These are phyloP conservation scores for Trypanosoma rangeli DNA, from an alignment of 208 protist species.

Conservation along the genomic window DNA sequence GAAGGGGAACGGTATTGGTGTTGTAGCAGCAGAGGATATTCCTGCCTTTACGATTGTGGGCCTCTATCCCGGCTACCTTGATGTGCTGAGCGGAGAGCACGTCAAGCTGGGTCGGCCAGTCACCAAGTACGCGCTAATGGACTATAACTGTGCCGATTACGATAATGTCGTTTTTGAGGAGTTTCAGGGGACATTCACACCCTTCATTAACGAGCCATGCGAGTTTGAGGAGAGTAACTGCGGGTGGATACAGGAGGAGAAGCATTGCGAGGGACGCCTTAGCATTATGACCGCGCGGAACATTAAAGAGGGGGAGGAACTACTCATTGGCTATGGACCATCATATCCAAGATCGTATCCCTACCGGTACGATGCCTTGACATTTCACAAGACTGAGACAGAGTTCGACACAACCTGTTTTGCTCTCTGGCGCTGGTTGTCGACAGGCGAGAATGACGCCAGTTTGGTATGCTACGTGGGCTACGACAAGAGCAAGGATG, in stretches of 20 bases:
- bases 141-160: slow-evolving; percentile 85
- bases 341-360: slow-evolving; percentile 75
- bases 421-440: slow-evolving; percentile 74
- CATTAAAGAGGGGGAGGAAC: slow-evolving; percentile 69
- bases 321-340: slow-evolving; percentile 86
- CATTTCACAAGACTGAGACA: slow-evolving; percentile 56
- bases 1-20: slow-evolving; percentile 66
- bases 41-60: slow-evolving; percentile 75
- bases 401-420: slow-evolving; percentile 42
- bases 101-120: slow-evolving; percentile 61
- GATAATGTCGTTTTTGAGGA: slow-evolving; percentile 86
- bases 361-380: slow-evolving; percentile 80
- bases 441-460: slow-evolving; percentile 53
- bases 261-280: slow-evolving; percentile 53
- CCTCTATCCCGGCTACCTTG: slow-evolving; percentile 81
- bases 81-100: slow-evolving; percentile 74
- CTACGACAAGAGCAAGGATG: slow-evolving; percentile 37
- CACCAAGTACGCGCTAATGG: slow-evolving; percentile 78
- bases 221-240: slow-evolving; percentile 81
- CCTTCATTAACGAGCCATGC: slow-evolving; percentile 87
- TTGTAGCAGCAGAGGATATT: slow-evolving; percentile 62
- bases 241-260: slow-evolving; percentile 84
- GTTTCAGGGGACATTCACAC: slow-evolving; percentile 69
- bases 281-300: slow-evolving; percentile 78
- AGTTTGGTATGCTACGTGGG: slow-evolving; percentile 58